Base-by-base conservation (phyloP, 1,284 basidiomycete genomes). In the Austroboletus novae-zelandiae region DNA sequence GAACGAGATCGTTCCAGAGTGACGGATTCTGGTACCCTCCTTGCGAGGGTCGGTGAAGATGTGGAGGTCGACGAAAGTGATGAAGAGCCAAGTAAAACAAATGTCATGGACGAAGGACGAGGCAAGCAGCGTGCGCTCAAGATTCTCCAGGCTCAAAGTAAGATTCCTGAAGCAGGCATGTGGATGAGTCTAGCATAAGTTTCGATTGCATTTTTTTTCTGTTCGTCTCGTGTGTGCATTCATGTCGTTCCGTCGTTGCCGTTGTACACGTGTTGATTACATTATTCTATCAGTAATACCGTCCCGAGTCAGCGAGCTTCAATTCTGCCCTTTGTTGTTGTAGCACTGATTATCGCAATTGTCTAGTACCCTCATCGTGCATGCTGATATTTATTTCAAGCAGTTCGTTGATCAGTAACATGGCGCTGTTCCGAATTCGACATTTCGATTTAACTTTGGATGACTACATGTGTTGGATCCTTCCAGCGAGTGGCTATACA, bases 141-240 rank as follows among this genome's bases (percentile, higher is more conserved):
- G 68, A 89, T 89, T 45, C 69, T 89, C 47, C 75, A 86, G 63
- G 79, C 78, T 17, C 73, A 82, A 43, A 81, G 76, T 55, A 72
- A 76, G 61, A 52, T 86, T 29, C 84, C 84, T 11, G 79, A 76
- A 55, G 80, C 76, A 39, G 81, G 83, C 25, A 88, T 90, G 84
- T 90, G 86, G 86, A 77, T 86, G 61, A 90, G 86, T 73, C 70
- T 89, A 59, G 84, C 81, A 42, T 75, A 45, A 66, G 41, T 44
- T 11, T 35, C 27, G 30, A 20, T 7, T 40, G 30, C 30, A 14
- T 14, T 25, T 13, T 40, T 10, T 40, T 40, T 27, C 5, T 25
- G 8, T 11, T 17, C 35, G 35, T 34, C n/a, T 36, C 15, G 20
- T 40, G 40, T 42, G 36, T 41, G 40, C 36, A 40, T 35, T 48